Conservation (phyloP, 495 filamentous ascomycete genomes). For the Sabuloglossum arenarium region DNA sequence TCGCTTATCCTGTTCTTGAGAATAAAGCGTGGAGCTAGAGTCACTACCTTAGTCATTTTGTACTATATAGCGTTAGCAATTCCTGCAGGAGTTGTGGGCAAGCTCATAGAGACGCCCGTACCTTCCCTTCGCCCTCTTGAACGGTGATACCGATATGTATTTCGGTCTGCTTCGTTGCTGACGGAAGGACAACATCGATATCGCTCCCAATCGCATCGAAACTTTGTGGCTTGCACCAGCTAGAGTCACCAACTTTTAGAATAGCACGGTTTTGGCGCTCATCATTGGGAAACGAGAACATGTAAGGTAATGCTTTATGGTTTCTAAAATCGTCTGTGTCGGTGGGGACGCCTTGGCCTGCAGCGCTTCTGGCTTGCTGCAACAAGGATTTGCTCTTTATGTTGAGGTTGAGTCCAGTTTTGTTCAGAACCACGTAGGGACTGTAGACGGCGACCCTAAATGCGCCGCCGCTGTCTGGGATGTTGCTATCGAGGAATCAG, state of each 20-base stretch:
- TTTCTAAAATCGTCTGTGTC: constrained; percentile 24
- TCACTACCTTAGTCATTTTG: constrained; percentile 86
- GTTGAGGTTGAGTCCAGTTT: constrained; percentile 74
- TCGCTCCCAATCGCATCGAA: constrained; percentile 96
- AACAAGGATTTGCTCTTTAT: constrained; percentile 79
- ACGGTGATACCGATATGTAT: constrained; percentile 81
- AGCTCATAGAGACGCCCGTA: constrained; percentile 2
- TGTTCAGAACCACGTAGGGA: constrained; percentile 86
- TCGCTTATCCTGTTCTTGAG: constrained; percentile 83
- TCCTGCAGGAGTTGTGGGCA: neutral
- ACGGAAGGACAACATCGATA: constrained; percentile 62
- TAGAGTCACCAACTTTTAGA: constrained; percentile 67
- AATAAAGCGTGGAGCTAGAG: constrained; percentile 81
- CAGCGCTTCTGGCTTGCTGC: constrained; percentile 57
- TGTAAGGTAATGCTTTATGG: constrained; percentile 65
- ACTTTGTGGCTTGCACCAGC: constrained; percentile 93
- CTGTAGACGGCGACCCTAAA: constrained; percentile 90
- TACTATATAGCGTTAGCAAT: constrained; percentile 26
- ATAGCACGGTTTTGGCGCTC: constrained; percentile 78
- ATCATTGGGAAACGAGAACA: constrained; percentile 81
- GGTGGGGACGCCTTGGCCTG: constrained; percentile 45
- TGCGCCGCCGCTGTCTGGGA: constrained; percentile 82
- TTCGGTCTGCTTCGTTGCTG: constrained; percentile 46
- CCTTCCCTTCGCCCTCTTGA: constrained; percentile 74
- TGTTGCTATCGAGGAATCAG: constrained; percentile 25